Percentiles rank a stretch among this genome's conserved stretches.
phyloP scores from a whole-genome alignment of 2,329 filamentous ascomycete genomes.

The Aspergillus felis region DNA sequence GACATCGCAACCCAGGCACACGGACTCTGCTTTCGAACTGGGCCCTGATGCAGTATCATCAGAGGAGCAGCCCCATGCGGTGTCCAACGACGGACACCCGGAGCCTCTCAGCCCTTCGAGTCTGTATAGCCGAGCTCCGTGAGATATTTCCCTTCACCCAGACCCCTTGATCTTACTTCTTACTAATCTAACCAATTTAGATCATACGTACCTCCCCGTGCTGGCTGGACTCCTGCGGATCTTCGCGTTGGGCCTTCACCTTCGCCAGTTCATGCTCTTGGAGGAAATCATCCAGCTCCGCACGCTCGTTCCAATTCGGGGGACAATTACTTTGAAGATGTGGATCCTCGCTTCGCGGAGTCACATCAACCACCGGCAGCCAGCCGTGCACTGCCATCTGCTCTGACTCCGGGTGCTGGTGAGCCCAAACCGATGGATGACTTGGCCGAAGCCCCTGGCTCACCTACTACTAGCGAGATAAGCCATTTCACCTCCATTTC shows the following conservation, averaged over 20 bases:
- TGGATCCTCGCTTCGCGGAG: constrained; percentile 76
- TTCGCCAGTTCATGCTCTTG: constrained; percentile 19
- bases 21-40: constrained; percentile 15
- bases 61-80: constrained; percentile 19
- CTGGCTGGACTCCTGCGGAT: constrained; percentile 30
- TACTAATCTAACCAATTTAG: constrained; percentile 16
- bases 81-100: constrained; percentile 23
- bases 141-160: constrained; percentile 38
- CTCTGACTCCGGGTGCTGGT: constrained; percentile 39
- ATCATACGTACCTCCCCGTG: constrained; percentile 46
- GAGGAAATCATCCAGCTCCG: constrained; percentile 17
- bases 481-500: constrained; percentile 88
- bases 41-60: constrained; percentile 32
- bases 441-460: constrained; percentile 60
- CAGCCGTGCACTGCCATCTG: constrained; percentile 29
- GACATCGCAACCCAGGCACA: constrained; percentile 62
- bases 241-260: constrained; percentile 9
- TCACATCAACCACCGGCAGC: constrained; percentile 25
- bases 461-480: constrained; percentile 71
- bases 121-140: constrained; percentile 71
- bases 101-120: constrained; percentile 59
- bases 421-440: constrained; percentile 45
- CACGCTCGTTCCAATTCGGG: constrained; percentile 36
- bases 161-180: background rate
- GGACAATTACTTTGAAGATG: constrained; percentile 80